Base-by-base conservation (phyloP, 768 basidiomycete species). In the Chalciporus piperatus region DNA sequence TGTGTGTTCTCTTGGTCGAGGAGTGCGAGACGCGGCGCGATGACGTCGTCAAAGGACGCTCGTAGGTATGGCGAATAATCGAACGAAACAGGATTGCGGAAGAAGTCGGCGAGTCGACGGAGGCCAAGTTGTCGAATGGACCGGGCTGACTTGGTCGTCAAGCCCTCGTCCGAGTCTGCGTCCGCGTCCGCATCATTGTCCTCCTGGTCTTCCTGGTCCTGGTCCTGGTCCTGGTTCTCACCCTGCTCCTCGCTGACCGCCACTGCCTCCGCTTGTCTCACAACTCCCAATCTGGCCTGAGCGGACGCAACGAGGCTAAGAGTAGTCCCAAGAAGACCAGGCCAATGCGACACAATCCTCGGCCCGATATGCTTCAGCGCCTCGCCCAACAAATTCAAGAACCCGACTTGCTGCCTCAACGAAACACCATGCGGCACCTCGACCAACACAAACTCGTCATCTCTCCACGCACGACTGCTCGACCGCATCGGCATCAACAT, bases 1-100 rank as follows among this genome's bases (percentile, higher is more conserved):
- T 98, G 96, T 0, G 88, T 91, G 60, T 95, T 98, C 68, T 98
- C 97, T 39, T 71, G 76, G 52, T 88, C 85, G 22, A 98, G 74
- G 4, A 72, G 68, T 0, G 81, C 72, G 20, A 99, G 75, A 6
- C 97, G 88, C 1, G 96, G 94, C 0, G 87, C 82, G 59, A 98
- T 87, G 72, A 91, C 81, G 0, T 80, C 71, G 1, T 73, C 52
- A 71, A 92, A 98, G 9, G 83, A 79, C 6, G 76, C 71, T 4
- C 72, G 68, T 62, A 98, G 74, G 67, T 84, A 95, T 0, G 83
- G 79, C 0, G 74, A 62, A 65, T 87, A 96, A 67, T 96, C 82
- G 66, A 93, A 97, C 1, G 69, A 61, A 22, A 84, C 77, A 0
- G 87, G 82, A 37, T 77, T 76, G 13, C 84, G 81, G 80, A 93